phyloP scores from a whole-genome alignment of 1,139 yeast genomes.

The Suhomyces bribrorum region DNA sequence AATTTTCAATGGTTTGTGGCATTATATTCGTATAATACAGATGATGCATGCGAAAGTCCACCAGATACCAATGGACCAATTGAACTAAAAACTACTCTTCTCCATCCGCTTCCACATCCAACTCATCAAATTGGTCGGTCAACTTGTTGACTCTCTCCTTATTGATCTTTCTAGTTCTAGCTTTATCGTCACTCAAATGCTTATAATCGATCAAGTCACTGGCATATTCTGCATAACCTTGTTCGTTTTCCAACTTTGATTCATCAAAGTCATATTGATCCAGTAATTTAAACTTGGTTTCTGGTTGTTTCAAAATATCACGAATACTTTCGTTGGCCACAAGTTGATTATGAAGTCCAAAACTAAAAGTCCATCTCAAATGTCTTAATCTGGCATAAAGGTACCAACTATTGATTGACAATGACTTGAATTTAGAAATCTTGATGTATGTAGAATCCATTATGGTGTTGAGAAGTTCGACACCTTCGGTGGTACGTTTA shows the following conservation, averaged over 20 bases:
- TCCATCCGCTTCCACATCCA: constrained; percentile 13
- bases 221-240: constrained; percentile 15
- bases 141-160: constrained; percentile 19
- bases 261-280: constrained; percentile 12
- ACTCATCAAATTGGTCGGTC: constrained; percentile 14
- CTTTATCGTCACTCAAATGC: constrained; percentile 16
- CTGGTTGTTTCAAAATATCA: constrained; percentile 44
- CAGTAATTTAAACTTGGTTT: constrained; percentile 23
- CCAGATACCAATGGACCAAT: too few relatives aligned
- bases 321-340: constrained; percentile 50
- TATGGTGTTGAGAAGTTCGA: constrained; percentile 39
- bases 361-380: constrained; percentile 71
- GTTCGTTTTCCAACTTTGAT: constrained; percentile 10
- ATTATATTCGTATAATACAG: too few relatives aligned
- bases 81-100: too few relatives aligned
- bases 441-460: constrained; percentile 52
- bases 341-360: constrained; percentile 64
- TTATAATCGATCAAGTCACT: constrained; percentile 15
- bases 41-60: too few relatives aligned
- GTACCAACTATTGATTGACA: constrained; percentile 69
- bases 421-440: constrained; percentile 54
- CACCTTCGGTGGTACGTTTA: constrained; percentile 40
- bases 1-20: too few relatives aligned
- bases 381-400: constrained; percentile 61
- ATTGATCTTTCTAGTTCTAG: constrained; percentile 18